Base-by-base conservation (phyloP, 1,139 yeast genomes). In the Nakaseomyces uthaithaninus region DNA sequence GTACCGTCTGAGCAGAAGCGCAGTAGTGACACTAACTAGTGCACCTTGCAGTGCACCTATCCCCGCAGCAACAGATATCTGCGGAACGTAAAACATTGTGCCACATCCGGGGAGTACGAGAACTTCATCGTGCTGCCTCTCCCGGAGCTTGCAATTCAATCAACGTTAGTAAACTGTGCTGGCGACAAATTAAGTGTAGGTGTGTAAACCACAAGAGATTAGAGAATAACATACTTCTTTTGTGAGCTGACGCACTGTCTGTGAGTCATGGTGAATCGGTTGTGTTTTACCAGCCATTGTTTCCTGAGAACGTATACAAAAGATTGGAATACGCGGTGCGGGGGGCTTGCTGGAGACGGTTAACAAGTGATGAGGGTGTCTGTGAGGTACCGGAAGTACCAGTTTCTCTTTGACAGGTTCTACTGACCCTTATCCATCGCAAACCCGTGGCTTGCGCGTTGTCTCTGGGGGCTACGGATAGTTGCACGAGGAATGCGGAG, bases 41-140 rank as follows among this genome's bases (percentile, higher is more conserved):
- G 64, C 65, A 28, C 70, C 70, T 42, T 63, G 64, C 1, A 58
- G 48, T 1, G 67, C 68, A 36, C 69, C 70, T 16, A 64, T 50
- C 9, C 57, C 52, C 6, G 64, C 60, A 1, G 69, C 65, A 9
- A 54, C 45, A 1, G 60, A 51, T 7, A 65, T 55, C 57, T 55
- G 25, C 22, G n/a, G 27, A 28, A 27, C 12, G 7, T 22, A 24
- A 22, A n/a, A 31, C 4, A 22, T 20, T 37, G 14, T 19, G 18
- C 27, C 11, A 19, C 23, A 18, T 20, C n/a, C n/a, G n/a, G n/a
- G n/a, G n/a, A n/a, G n/a, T n/a, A n/a, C n/a, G n/a, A n/a, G n/a
- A n/a, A n/a, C n/a, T n/a, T n/a, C n/a, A n/a, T n/a, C n/a, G n/a
- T n/a, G n/a, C n/a, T n/a, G n/a, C n/a, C n/a, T n/a, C n/a, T n/a